phyloP scores from a whole-genome alignment of 805 yeast genomes.

The Hanseniaspora hatyaiensis region DNA sequence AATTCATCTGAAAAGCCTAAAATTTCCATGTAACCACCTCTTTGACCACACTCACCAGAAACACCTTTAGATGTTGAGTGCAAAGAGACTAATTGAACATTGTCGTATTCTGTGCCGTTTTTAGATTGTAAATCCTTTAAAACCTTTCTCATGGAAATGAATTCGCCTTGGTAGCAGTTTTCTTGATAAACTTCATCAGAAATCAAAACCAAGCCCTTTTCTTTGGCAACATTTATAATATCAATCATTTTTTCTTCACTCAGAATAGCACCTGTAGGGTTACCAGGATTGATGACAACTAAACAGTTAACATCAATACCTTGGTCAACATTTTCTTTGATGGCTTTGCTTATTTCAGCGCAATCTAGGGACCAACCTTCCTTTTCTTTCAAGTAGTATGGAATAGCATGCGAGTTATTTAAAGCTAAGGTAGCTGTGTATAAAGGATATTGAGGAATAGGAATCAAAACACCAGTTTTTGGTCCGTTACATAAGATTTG shows the following conservation, averaged over 20 bases:
- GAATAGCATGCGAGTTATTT: constrained; percentile 69
- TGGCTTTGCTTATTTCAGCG: constrained; percentile 44
- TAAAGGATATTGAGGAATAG: constrained; percentile 95
- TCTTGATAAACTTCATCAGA: constrained; percentile 99
- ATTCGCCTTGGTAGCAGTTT: constrained; percentile 71
- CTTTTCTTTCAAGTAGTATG: constrained; percentile 74
- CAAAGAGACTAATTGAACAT: constrained; percentile 80
- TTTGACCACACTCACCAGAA: constrained; percentile 97
- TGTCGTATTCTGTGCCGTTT: constrained; percentile 44
- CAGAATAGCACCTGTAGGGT: constrained; percentile 90
- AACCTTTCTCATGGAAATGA: constrained; percentile 73
- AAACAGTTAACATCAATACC: constrained; percentile 62
- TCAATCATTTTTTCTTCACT: constrained; percentile 53
- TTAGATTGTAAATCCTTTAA: constrained; percentile 47
- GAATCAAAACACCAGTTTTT: constrained; percentile 72
- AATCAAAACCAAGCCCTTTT: constrained; percentile 69
- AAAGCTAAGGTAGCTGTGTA: constrained; percentile 90
- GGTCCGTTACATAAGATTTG: constrained; percentile 58
- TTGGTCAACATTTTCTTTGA: constrained; percentile 37
- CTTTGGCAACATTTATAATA: constrained; percentile 69
- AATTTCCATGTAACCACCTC: constrained; percentile 97
- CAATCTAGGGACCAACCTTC: constrained; percentile 78
- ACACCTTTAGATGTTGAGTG: constrained; percentile 98
- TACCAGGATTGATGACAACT: constrained; percentile 95
- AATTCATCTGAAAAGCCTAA: constrained; percentile 68